These are phyloP conservation scores for Lactifluus rugatus DNA, from an alignment of 768 basidiomycete species.

Conservation along the genomic window DNA sequence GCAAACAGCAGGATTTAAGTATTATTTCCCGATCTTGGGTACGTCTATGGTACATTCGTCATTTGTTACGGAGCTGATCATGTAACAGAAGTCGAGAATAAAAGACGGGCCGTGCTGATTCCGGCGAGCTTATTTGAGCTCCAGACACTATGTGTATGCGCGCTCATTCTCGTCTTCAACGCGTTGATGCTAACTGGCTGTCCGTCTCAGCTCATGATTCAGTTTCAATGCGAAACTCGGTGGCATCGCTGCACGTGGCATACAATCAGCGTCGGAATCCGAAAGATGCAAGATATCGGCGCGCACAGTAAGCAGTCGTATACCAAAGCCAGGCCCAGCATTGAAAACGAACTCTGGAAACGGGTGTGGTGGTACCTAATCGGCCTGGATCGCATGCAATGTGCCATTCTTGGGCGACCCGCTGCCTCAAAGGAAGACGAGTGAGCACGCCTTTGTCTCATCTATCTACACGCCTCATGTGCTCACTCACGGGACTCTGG, in stretches of 20 bases:
- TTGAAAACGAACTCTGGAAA: slow-evolving; percentile 43
- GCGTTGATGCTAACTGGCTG: neutral
- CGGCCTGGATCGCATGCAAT: slow-evolving; percentile 47
- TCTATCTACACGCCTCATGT: neutral
- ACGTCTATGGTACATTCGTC: slow-evolving; percentile 16
- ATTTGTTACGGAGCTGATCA: slow-evolving; percentile 5
- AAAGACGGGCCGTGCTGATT: slow-evolving; percentile 42
- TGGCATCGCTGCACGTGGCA: slow-evolving; percentile 38
- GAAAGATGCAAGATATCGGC: slow-evolving; percentile 50
- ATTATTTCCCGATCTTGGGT: slow-evolving; percentile 49
- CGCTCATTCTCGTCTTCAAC: slow-evolving; percentile 17
- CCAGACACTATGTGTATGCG: slow-evolving; percentile 43
- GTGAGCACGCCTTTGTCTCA: slow-evolving; percentile 32
- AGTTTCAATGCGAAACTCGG: slow-evolving; percentile 38
- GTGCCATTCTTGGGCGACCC: slow-evolving; percentile 45
- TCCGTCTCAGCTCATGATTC: slow-evolving; percentile 35
- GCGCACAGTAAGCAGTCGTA: slow-evolving; percentile 36
- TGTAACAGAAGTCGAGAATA: slow-evolving; percentile 39
- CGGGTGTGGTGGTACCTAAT: slow-evolving; percentile 49
- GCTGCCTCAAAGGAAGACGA: slow-evolving; percentile 56
- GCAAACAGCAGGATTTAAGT: slow-evolving; percentile 51
- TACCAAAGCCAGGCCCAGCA: slow-evolving; percentile 20
- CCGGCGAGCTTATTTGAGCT: slow-evolving; percentile 55
- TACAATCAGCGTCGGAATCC: slow-evolving; percentile 30
- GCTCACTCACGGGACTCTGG: neutral